phyloP scores from a whole-genome alignment of 768 basidiomycete species.

The Leccinum sublutescens region DNA sequence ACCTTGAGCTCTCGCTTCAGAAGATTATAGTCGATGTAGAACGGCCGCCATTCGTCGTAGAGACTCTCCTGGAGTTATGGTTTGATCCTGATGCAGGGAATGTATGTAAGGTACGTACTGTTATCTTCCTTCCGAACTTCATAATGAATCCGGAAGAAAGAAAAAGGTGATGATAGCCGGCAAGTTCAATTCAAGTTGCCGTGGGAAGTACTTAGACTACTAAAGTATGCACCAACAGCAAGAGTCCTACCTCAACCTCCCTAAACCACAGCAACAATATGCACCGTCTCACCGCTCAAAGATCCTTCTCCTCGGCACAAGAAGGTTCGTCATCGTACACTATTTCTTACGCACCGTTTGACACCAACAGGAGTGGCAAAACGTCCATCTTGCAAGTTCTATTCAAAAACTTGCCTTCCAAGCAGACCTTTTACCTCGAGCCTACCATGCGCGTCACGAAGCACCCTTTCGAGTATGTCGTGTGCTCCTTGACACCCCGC shows the following conservation, averaged over 20 bases:
- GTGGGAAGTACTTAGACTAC: conserved; percentile 9
- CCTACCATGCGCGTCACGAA: conserved; percentile 77
- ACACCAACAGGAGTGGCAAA: conserved; percentile 73
- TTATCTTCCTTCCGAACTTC: conserved; percentile 84
- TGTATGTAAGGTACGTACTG: conserved; percentile 37
- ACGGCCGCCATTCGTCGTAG: conserved; percentile 88
- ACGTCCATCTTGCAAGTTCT: conserved; percentile 88
- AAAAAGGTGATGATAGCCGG: not conserved
- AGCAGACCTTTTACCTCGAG: conserved; percentile 89
- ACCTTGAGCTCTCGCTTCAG: conserved; percentile 92
- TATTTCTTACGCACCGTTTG: not conserved
- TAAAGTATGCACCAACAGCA: conserved; percentile 8
- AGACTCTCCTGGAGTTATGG: conserved; percentile 58
- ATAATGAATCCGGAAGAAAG: conserved; percentile 35
- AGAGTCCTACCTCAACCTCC: conserved; percentile 11
- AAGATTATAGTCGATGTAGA: conserved; percentile 86
- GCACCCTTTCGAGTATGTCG: conserved; percentile 75
- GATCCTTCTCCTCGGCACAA: conserved; percentile 69
- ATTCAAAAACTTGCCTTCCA: conserved; percentile 81
- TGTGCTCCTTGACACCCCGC: not conserved
- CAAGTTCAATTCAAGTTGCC: not conserved
- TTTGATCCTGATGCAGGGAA: not conserved
- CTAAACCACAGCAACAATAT: conserved; percentile 14
- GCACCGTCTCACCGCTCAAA: conserved; percentile 47
- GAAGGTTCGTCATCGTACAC: conserved; percentile 43